Evolutionary conservation across 148 eudicot genomes (phyloP).

Genomic region (Polygonum maritimum): DNA sequence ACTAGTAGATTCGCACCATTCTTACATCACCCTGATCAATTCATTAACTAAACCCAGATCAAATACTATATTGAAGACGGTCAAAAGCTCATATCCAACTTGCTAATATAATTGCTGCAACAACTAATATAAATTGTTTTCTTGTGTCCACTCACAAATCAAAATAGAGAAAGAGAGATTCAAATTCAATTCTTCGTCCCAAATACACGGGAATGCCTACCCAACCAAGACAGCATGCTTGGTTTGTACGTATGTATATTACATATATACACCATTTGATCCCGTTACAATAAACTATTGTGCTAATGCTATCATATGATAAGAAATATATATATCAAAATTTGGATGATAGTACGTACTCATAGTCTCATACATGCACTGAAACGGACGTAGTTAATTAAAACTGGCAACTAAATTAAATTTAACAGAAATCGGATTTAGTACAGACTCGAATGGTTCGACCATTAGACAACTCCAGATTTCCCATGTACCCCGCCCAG

Average conservation of each 20-base stretch:
- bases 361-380: not conserved
- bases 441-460: not conserved
- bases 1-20: too few species aligned
- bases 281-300: not conserved
- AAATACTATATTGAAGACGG: too few species aligned
- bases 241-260: not conserved
- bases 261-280: not conserved
- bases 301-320: not conserved
- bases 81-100: too few species aligned
- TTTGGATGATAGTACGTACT: not conserved
- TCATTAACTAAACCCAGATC: too few species aligned
- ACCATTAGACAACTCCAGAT: constrained; percentile 3
- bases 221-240: not conserved
- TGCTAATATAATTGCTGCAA: too few species aligned
- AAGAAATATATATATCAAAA: not conserved
- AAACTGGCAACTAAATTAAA: not conserved
- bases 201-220: not conserved
- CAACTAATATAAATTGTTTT: too few species aligned
- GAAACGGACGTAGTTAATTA: not conserved
- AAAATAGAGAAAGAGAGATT: not conserved
- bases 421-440: not conserved
- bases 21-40: too few species aligned
- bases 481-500: not conserved
- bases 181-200: not conserved
- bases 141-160: too few species aligned